Evolutionary conservation across 179 eudicot genomes (phyloP), one percentile per base, ranked within the genome.

Genomic region (Spergularia azorica): DNA sequence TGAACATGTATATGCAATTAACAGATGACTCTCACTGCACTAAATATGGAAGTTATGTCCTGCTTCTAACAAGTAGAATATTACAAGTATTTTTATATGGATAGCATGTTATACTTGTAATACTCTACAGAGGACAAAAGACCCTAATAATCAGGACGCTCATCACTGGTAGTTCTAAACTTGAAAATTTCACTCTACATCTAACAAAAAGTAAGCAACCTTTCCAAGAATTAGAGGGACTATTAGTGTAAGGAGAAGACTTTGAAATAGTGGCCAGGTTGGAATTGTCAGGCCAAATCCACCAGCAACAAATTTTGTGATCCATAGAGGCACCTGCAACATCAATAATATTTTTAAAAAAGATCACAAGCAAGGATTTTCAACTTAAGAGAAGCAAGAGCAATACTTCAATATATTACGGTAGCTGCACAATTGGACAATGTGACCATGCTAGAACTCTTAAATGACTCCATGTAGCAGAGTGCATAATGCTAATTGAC

Each of bases 271-370:
- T 75, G 75, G 71, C 79, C 81, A 63, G 39, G 76, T 79, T 18
- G 87, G 87, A 41, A 84, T 84, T 65, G 83, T 43, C 50, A 84
- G 80, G 79, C 84, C 81, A 75, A 75, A 81, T 65, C 84, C 84
- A 59, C 72, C 83, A 63, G 87, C 87, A 51, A 84, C 67, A 39
- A 79, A 76, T 63, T 76, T 82, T 52, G 87, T 76, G 81, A 84
- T 70, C 85, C 83, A 84, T 9, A 84, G 76, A 51, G 87, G 87
- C 55, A 81, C 87, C 87, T 84, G 68, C 77, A 75, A 39, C 57
- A 11, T 18, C 63, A 73, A 52, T 26, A 65, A 39, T 16, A 16
- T 63, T 52, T 8, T 26, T 71, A 38, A 43, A 52, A 16, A 63
- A 36, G 16, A 69, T 69, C 6, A 21, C 55, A 66, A 66, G n/a